phyloP scores from a whole-genome alignment of 2,329 filamentous ascomycete genomes.

The Fusarium gaditjirri region DNA sequence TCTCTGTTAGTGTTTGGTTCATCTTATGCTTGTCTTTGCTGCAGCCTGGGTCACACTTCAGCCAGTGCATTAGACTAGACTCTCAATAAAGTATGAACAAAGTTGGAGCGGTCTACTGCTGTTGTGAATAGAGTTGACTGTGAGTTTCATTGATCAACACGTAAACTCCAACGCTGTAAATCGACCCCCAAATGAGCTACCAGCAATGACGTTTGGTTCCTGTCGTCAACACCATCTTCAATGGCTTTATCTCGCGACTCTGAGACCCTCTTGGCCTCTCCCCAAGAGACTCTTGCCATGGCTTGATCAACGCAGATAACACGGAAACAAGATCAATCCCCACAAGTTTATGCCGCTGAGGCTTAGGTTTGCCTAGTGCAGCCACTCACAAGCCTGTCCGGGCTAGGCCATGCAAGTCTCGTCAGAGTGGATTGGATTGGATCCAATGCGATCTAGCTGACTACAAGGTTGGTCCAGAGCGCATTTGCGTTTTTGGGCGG shows the following conservation, averaged over 20 bases:
- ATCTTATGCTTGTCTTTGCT: constrained; percentile 4
- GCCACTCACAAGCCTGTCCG: constrained; percentile 27
- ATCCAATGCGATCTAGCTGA: constrained; percentile 29
- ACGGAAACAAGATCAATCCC: constrained; percentile 35
- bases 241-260: constrained; percentile 1
- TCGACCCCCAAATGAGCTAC: not conserved
- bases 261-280: not conserved
- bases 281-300: not conserved
- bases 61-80: constrained; percentile 15
- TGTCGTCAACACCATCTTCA: not conserved
- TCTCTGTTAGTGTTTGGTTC: constrained; percentile 5
- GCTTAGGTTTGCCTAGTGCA: constrained; percentile 20
- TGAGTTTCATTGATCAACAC: constrained; percentile 11
- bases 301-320: constrained; percentile 32
- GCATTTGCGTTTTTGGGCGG: constrained; percentile 21
- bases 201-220: not conserved
- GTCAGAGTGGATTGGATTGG: constrained; percentile 13
- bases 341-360: constrained; percentile 16
- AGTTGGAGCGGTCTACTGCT: constrained; percentile 22
- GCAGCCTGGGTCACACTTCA: constrained; percentile 1
- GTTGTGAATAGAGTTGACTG: constrained; percentile 22
- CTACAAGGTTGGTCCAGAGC: constrained; percentile 35
- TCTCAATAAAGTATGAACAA: constrained; percentile 24
- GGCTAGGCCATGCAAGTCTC: constrained; percentile 26
- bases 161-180: not conserved